These are phyloP conservation scores for Lactarius quietus DNA, from an alignment of 768 basidiomycete species.

Conservation along the genomic window DNA sequence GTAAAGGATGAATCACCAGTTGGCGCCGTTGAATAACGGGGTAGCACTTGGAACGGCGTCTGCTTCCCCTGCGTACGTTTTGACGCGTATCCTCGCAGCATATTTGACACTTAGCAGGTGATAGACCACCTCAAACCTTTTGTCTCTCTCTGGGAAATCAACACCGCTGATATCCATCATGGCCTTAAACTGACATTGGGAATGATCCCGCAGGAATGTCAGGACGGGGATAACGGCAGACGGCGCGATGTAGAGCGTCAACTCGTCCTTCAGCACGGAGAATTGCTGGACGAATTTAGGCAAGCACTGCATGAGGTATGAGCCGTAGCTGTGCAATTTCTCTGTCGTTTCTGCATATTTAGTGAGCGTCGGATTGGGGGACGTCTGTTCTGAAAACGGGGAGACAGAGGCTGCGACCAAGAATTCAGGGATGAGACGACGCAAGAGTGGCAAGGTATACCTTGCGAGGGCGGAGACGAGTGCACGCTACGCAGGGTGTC, in stretches of 20 bases:
- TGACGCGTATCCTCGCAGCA: conserved; percentile 87
- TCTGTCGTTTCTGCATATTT: conserved; percentile 71
- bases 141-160: conserved; percentile 89
- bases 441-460: conserved; percentile 33
- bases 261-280: conserved; percentile 93
- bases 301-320: conserved; percentile 88
- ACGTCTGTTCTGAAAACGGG: conserved; percentile 87
- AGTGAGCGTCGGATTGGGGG: conserved; percentile 77
- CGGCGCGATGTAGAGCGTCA: conserved; percentile 84
- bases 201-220: conserved; percentile 92
- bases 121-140: conserved; percentile 97
- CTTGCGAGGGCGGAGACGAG: conserved; percentile 40
- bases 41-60: conserved; percentile 84
- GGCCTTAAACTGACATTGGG: conserved; percentile 90
- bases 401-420: conserved; percentile 51
- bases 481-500: conserved; percentile 22
- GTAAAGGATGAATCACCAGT: conserved; percentile 59
- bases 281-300: conserved; percentile 99
- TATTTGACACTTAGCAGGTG: conserved; percentile 80
- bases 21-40: conserved; percentile 82
- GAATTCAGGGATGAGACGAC: not conserved
- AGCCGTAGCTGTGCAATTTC: conserved; percentile 85
- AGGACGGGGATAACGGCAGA: conserved; percentile 78
- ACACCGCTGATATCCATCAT: conserved; percentile 94
- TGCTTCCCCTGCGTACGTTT: conserved; percentile 94